Percentiles rank a stretch among this genome's conserved stretches.
Evolutionary conservation across 108 stramenopile species (phyloP).

Genomic region (Parietichytrium sp.): DNA sequence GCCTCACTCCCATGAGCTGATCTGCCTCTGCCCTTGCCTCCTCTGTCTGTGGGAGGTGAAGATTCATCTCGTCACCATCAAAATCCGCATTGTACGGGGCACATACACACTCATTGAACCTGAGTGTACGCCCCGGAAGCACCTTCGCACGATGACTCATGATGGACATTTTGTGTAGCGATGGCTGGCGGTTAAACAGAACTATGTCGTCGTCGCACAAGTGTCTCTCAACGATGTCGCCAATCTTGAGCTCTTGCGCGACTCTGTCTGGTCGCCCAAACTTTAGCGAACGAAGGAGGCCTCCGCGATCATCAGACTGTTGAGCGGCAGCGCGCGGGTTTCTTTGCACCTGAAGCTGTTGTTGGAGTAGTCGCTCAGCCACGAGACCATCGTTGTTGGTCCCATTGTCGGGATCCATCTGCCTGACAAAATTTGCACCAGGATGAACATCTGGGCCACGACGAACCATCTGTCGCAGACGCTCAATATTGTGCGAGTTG

Average conservation of each 20-base stretch:
- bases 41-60: slow-evolving; percentile 98
- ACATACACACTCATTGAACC: slow-evolving; percentile 98
- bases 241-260: slow-evolving; percentile 76
- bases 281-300: slow-evolving; percentile 73
- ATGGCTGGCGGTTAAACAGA: slow-evolving; percentile 98
- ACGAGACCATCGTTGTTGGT: neutral
- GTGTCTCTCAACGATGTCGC: slow-evolving; percentile 96
- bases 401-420: neutral
- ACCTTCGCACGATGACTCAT: slow-evolving; percentile 95
- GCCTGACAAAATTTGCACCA: slow-evolving; percentile 83
- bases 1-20: slow-evolving; percentile 85
- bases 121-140: slow-evolving; percentile 88
- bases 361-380: neutral
- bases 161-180: slow-evolving; percentile 93
- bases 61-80: slow-evolving; percentile 99
- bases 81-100: slow-evolving; percentile 98
- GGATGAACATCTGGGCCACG: slow-evolving; percentile 91
- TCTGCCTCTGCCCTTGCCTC: slow-evolving; percentile 95
- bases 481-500: slow-evolving; percentile 88
- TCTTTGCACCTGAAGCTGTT: neutral
- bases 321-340: neutral
- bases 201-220: slow-evolving; percentile 96
- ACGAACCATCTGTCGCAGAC: slow-evolving; percentile 73
- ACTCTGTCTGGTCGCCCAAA: slow-evolving; percentile 80
- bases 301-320: slow-evolving; percentile 69